Percentiles rank a stretch among this genome's conserved stretches.
Conservation (phyloP, 2,329 filamentous ascomycete species). For the Cercospora sp. region DNA sequence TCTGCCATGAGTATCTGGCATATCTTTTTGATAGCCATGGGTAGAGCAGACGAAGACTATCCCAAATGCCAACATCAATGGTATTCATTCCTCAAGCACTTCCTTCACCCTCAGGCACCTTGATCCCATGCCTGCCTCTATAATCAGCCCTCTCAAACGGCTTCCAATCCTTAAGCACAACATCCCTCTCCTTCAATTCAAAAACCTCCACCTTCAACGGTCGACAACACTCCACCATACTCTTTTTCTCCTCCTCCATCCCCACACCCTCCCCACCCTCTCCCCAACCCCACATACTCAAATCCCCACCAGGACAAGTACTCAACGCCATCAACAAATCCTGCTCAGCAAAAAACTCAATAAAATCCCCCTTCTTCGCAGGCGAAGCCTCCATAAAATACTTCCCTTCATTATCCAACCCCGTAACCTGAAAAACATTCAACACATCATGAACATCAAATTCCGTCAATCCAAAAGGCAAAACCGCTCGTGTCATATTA, state of each 20-base stretch:
- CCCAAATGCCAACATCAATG: neutral
- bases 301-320: conserved; percentile 77
- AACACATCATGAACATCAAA: conserved; percentile 80
- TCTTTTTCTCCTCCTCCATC: conserved; percentile 63
- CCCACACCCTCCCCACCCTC: conserved; percentile 52
- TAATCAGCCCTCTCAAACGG: conserved; percentile 62
- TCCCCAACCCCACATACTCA: conserved; percentile 80
- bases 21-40: neutral
- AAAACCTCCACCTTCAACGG: conserved; percentile 75
- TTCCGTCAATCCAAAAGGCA: conserved; percentile 68
- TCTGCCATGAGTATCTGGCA: neutral
- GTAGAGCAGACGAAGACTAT: neutral
- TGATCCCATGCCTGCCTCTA: conserved; percentile 65
- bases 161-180: conserved; percentile 63
- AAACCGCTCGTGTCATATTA: conserved; percentile 72
- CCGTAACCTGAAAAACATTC: conserved; percentile 84
- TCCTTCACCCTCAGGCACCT: conserved; percentile 47
- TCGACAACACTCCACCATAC: conserved; percentile 69
- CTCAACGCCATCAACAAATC: conserved; percentile 66
- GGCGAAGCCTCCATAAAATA: conserved; percentile 74
- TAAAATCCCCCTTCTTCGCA: conserved; percentile 56
- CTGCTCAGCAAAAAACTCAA: conserved; percentile 80
- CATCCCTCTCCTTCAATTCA: conserved; percentile 45
- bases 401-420: conserved; percentile 67
- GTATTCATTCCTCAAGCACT: neutral